Percentiles rank a stretch among this genome's conserved stretches.
phyloP scores from a whole-genome alignment of 1,284 basidiomycete species.

The Caloboletus firmus region DNA sequence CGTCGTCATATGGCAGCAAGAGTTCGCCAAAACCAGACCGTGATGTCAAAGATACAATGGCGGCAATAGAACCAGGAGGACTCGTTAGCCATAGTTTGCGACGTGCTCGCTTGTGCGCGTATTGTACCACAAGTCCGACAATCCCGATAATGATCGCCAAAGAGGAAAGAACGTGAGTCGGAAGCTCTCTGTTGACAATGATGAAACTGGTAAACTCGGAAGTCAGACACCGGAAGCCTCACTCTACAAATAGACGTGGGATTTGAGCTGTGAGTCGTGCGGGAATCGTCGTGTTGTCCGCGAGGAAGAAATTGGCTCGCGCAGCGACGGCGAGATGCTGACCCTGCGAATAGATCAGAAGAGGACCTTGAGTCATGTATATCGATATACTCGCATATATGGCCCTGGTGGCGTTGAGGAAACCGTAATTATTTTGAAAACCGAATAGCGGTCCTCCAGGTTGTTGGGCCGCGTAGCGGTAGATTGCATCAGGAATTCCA shows the following conservation, averaged over 20 bases:
- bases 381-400: slow-evolving; percentile 50
- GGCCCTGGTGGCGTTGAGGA: slow-evolving; percentile 47
- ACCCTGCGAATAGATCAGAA: slow-evolving; percentile 39
- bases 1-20: slow-evolving; percentile 58
- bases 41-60: slow-evolving; percentile 53
- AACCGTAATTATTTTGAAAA: slow-evolving; percentile 50
- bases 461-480: slow-evolving; percentile 45
- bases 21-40: slow-evolving; percentile 63
- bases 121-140: slow-evolving; percentile 46
- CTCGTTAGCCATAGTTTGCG: slow-evolving; percentile 52
- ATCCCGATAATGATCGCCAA: slow-evolving; percentile 49
- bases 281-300: slow-evolving; percentile 36
- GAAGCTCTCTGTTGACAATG: slow-evolving; percentile 42
- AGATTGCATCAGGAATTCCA: slow-evolving; percentile 57
- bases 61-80: slow-evolving; percentile 60
- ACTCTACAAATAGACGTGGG: slow-evolving; percentile 59
- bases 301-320: slow-evolving; percentile 55
- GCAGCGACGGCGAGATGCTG: slow-evolving; percentile 56
- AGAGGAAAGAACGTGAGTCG: slow-evolving; percentile 49
- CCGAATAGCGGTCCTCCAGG: slow-evolving; percentile 40
- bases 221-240: slow-evolving; percentile 21
- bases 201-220: slow-evolving; percentile 10
- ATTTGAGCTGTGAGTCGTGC: slow-evolving; percentile 42
- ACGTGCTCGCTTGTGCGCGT: slow-evolving; percentile 47
- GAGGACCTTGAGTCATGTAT: neutral